Base-by-base conservation (phyloP, 257 asterid species). In the Echites panduratus region DNA sequence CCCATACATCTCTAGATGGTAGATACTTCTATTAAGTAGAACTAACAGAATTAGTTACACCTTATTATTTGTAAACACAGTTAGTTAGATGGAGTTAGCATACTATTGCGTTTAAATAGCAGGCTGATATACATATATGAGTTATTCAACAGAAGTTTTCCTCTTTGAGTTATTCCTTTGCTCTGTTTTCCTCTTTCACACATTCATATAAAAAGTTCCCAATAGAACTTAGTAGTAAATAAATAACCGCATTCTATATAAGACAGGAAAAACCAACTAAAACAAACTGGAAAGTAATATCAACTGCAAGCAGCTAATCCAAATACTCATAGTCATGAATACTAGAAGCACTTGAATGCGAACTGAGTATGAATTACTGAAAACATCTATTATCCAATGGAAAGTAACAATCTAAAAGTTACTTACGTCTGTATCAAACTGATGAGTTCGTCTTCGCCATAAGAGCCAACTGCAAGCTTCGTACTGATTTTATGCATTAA, bases 371-470 rank as follows among this genome's bases (percentile, higher is more conserved):
- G 12, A 61, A 45, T 17, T 50, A 14, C 24, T 17, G 57, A 4
- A 9, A 50, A 16, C 20, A 4, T 0, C 57, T 50, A 50, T 24
- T 50, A 50, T 24, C 26, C 16, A 14, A 29, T 58, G 2, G 5
- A 2, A 3, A 35, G 26, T 19, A 22, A 44, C 49, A 35, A 49
- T 27, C 11, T 6, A 49, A 71, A 24, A 68, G 35, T 44, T 12
- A 67, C 91, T 77, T 83, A 94, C 99, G 97, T 85, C 69, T 94
- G 99, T 66, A 91, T 86, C 89, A 94, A 86, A 82, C 99, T 94
- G 85, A 86, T 84, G 82, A 91, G 92, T 71, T 91, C 97, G 79
- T 81, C 90, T 85, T 94, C 93, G 44, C 97, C 99, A n/a, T 94
- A 91, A 45, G 97, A 94, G 54, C 93, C 82, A 13, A 84, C 96